phyloP scores from a whole-genome alignment of 2,329 filamentous ascomycete species.

The Nemania sp. region DNA sequence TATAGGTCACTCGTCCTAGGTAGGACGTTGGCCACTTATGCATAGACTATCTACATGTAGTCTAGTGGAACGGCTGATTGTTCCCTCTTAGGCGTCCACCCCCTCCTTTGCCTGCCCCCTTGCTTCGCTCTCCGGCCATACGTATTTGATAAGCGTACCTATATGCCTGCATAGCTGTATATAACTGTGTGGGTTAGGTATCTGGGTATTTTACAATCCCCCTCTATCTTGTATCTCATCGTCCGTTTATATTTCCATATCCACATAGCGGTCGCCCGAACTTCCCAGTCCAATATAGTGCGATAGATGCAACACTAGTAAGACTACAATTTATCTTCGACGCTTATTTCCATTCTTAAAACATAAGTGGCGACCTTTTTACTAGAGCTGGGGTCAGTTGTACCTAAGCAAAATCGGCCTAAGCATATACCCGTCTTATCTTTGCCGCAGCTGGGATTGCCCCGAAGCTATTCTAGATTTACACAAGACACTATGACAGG shows the following conservation, averaged over 20 bases:
- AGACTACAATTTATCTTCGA: neutral
- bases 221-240: neutral
- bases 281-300: no score
- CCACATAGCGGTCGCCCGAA: neutral
- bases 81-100: neutral
- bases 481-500: conserved; percentile 19
- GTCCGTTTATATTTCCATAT: neutral
- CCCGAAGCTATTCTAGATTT: neutral
- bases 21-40: neutral
- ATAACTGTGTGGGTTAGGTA: neutral
- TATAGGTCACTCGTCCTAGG: no score
- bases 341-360: neutral
- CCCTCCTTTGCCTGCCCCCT: neutral
- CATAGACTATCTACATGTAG: neutral
- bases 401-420: neutral
- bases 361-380: neutral
- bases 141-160: neutral
- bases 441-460: neutral
- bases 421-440: neutral
- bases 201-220: neutral
- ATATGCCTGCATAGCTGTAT: neutral
- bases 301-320: no score
- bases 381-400: neutral
- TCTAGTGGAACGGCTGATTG: neutral
- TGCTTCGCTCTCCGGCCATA: conserved; percentile 6